Conservation (phyloP, 2,329 filamentous ascomycete species). For the Tolypocladium tropicale region DNA sequence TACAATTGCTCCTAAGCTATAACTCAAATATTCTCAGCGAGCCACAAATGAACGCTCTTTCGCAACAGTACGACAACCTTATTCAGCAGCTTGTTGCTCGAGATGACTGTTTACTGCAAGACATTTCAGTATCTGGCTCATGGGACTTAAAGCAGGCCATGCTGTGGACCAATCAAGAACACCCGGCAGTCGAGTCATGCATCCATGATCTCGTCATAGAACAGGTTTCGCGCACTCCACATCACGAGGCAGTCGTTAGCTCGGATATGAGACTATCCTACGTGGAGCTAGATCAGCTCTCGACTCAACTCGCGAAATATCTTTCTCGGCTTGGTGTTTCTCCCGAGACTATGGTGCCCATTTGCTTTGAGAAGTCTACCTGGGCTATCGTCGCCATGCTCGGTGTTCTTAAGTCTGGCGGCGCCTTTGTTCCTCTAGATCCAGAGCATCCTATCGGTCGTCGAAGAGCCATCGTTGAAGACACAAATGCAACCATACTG, state of each 20-base stretch:
- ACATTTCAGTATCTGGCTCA: background rate
- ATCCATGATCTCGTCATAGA: slow-evolving; percentile 5
- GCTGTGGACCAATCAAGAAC: background rate
- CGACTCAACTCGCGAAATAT: background rate
- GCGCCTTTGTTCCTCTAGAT: background rate
- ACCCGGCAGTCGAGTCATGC: slow-evolving; percentile 13
- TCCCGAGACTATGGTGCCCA: background rate
- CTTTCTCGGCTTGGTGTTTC: background rate
- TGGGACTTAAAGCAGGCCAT: background rate
- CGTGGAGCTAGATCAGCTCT: slow-evolving; percentile 1
- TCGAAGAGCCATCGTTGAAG: background rate
- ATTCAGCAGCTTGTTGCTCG: background rate
- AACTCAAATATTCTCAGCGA: background rate
- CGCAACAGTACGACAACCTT: slow-evolving; percentile 1
- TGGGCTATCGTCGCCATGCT: slow-evolving; percentile 11
- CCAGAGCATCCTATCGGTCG: background rate
- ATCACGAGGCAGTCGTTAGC: slow-evolving; percentile 1
- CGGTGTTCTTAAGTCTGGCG: slow-evolving; percentile 16
- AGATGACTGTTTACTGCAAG: background rate
- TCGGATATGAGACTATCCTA: slow-evolving; percentile 4
- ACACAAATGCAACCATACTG: background rate
- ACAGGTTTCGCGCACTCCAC: background rate
- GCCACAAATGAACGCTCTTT: background rate
- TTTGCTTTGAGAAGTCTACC: slow-evolving; percentile 8
- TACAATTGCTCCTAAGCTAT: no score